Evolutionary conservation across 257 asterid genomes (phyloP), one percentile per base, ranked within the genome.

Genomic region (Gardenia jasminoides): DNA sequence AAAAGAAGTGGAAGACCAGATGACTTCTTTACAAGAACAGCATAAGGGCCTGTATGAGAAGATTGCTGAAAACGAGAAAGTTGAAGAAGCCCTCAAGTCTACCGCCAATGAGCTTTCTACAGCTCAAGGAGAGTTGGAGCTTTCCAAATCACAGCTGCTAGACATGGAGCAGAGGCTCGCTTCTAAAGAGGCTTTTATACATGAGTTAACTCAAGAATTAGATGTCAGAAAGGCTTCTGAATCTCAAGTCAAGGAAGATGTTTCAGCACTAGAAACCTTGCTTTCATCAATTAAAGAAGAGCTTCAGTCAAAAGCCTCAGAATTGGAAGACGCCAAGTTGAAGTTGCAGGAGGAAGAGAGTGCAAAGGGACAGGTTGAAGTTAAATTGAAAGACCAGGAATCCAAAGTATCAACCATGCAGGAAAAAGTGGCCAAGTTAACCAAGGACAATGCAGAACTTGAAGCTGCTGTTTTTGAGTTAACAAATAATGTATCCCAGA

Each of bases 111-210:
- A 91, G 81, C 95, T 93, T 72, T 92, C 91, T 64, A 71, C 79
- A 30, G 90, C 85, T 84, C 89, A 82, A 61, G 88, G 84, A 17
- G 98, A 93, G 76, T 80, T 93, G 79, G 93, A 89, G 84, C 82
- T 81, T 72, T 86, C 95, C 7, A 95, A 90, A 87, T 88, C 97
- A 22, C 85, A 86, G 78, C 88, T 83, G 74, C 79, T 85, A 73
- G 94, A 90, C 30, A 83, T 82, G 67, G 97, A 88, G 84, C 79
- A 84, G 86, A 87, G 80, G 87, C 90, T 91, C 56, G 89, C 97
- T 79, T 90, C 93, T 24, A 89, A 89, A 84, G 97, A 94, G 81
- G 86, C 90, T 78, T 59, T 81, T 28, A 12, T 90, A 15, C 67
- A 76, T 17, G 95, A 91, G 82, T 62, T 91, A 79, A 83, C 84